Evolutionary conservation across 1,139 yeast genomes (phyloP), one percentile per base, ranked within the genome.

Genomic region (Kodamaea suecica): DNA sequence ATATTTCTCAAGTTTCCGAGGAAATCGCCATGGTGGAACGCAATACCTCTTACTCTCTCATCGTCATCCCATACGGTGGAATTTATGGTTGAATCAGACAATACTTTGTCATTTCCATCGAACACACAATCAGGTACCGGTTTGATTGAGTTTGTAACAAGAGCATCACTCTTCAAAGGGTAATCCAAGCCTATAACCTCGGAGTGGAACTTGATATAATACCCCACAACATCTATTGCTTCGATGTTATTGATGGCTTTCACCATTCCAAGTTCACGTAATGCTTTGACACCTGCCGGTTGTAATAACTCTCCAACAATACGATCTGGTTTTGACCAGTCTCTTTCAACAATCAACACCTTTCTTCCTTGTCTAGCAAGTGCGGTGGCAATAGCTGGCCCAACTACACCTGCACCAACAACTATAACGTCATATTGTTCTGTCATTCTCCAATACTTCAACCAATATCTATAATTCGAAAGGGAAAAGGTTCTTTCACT

Each of bases 301-400:
- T 92, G 99, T 73, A 92, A 73, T 51, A 92, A 72, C 59, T 92
- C 99, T 28, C 99, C 99, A 26, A 92, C 98, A 40, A 92, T 92
- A 48, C 98, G 75, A 59, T 92, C 97, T 1, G 98, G 98, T 57
- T 79, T 84, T 17, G 77, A 60, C 84, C 96, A 84, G 55, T 87
- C 96, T 45, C 97, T 74, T 59, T 92, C 99, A 19, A 82, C 65
- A 27, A 84, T 77, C 37, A 84, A 58, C 13, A 84, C 92, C 35
- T 73, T 70, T 49, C 95, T 72, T 26, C 97, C 97, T 53, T 86
- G 95, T 49, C 94, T 74, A 2, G 96, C 97, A 40, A 92, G 64
- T 3, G 87, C 88, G 0, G 90, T 84, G 31, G 97, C 97, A 17
- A 92, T 72, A 38, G 92, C 80, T 4, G 98, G 96, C 1, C 99